Conservation (phyloP, 2,329 filamentous ascomycete genomes). For the Exutisphaerella laricina region DNA sequence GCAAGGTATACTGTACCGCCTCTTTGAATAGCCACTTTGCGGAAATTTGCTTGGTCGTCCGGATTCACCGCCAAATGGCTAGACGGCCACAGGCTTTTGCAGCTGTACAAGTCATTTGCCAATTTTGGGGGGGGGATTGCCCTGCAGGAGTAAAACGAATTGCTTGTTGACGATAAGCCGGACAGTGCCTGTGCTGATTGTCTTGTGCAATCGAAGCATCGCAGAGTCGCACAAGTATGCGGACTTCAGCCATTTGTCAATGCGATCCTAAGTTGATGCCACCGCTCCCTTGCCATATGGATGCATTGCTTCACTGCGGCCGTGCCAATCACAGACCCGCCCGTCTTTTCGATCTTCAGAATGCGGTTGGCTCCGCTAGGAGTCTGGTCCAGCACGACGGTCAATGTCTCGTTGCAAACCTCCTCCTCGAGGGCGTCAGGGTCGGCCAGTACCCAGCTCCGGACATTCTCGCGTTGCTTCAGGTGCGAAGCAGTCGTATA, state of each 20-base stretch:
- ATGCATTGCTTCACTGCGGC: slow-evolving; percentile 58
- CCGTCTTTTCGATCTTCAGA: slow-evolving; percentile 73
- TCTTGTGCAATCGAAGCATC: too few species aligned
- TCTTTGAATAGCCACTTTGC: too few species aligned
- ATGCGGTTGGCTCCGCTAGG: slow-evolving; percentile 51
- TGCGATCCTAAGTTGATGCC: slow-evolving; percentile 49
- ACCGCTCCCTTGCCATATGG: slow-evolving; percentile 56
- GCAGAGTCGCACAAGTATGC: too few species aligned
- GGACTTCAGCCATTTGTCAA: slow-evolving; percentile 12
- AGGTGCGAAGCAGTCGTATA: slow-evolving; percentile 57
- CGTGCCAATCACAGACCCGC: slow-evolving; percentile 65
- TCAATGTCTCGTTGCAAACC: slow-evolving; percentile 76
- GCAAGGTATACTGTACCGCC: too few species aligned
- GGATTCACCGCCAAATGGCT: too few species aligned
- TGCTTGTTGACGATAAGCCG: background rate
- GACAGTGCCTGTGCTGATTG: background rate
- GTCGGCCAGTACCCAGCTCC: slow-evolving; percentile 72
- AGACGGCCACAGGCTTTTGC: too few species aligned
- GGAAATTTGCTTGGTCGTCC: too few species aligned
- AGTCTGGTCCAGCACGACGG: slow-evolving; percentile 64
- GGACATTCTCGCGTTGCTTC: slow-evolving; percentile 40
- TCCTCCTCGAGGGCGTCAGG: slow-evolving; percentile 86
- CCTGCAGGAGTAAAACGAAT: too few species aligned
- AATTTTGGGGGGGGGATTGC: too few species aligned
- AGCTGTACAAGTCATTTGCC: too few species aligned